Evolutionary conservation across 192 early-diverging fungal genomes (phyloP).

Genomic region (Podila verticillata): DNA sequence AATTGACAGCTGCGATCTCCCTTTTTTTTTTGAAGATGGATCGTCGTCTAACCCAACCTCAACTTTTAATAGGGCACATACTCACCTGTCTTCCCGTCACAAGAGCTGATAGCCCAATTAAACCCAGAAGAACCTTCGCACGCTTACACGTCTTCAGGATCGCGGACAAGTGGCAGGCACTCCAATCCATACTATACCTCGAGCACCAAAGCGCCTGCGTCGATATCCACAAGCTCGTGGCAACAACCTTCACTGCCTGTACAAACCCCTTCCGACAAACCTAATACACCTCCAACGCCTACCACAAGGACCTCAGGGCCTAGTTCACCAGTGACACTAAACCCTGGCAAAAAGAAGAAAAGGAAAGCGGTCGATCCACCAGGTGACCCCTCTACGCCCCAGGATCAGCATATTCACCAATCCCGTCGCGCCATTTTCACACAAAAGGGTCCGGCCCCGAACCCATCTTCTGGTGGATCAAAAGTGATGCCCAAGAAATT

Average conservation of each 20-base stretch:
- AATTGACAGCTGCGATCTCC: too few species aligned
- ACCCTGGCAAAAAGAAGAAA: constrained; percentile 26
- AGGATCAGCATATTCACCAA: constrained; percentile 29
- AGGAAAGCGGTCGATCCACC: neutral
- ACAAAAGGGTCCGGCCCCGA: neutral
- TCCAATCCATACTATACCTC: too few species aligned
- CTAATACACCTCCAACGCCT: too few species aligned
- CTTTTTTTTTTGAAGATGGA: neutral
- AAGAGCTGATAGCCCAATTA: constrained; percentile 19
- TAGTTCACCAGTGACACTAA: neutral
- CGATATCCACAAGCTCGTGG: too few species aligned
- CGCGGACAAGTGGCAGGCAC: too few species aligned
- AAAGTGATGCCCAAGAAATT: constrained; percentile 47
- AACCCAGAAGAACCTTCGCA: constrained; percentile 8
- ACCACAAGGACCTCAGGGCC: neutral
- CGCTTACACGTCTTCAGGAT: neutral
- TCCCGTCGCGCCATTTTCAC: constrained; percentile 25
- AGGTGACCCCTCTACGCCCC: neutral
- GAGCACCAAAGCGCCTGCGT: too few species aligned
- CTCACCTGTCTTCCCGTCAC: constrained; percentile 30
- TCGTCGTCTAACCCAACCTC: neutral
- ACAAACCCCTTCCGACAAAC: too few species aligned
- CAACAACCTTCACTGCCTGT: too few species aligned
- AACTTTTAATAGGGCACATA: constrained; percentile 24
- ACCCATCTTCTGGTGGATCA: neutral